Evolutionary conservation across 352 stramenopile genomes (phyloP), one percentile per base, ranked within the genome.

Genomic region (Globisporangium camurandrum): DNA sequence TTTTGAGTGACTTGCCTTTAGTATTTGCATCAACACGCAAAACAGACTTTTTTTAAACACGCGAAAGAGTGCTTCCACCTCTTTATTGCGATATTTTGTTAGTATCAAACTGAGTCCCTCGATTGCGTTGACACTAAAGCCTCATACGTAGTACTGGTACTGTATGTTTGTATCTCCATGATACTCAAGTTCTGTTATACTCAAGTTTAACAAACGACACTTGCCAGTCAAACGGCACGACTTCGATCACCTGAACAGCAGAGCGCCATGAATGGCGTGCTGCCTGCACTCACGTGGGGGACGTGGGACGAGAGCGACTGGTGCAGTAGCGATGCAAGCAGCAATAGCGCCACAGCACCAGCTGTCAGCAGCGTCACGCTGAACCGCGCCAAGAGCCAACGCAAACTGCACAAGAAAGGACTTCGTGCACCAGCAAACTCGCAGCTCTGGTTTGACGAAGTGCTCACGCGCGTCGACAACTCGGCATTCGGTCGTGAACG

Each of bases 361-460:
- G 26, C 41, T 3, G 12, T 11, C 22, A 14, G 27, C 14, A 41
- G 7, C 17, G 16, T 28, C 14, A 27, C 20, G 4, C 27, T n/a
- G 8, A 59, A 39, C 19, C 66, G 54, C 37, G 59, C 58, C 45
- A 75, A 69, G 30, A 82, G 75, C 54, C 33, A 56, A 16, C 64
- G 69, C 20, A 87, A 86, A 51, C 60, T 81, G 37, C 50, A 60
- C 20, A 69, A 69, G 26, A 83, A 74, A 38, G 68, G 70, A 1
- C 52, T 84, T 17, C 51, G 59, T n/a, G 62, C 66, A 24, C 67
- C 72, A 5, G 60, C 55, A 30, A 51, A 74, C 34, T 84, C 78
- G 45, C 69, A 74, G 41, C 61, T 72, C 20, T 90, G 79, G 79
- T 90, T 90, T 54, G 70, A 86, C 45, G 71, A 90, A 54, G 54